phyloP scores from a whole-genome alignment of 208 protist genomes.

The Wallacemonas sp. region DNA sequence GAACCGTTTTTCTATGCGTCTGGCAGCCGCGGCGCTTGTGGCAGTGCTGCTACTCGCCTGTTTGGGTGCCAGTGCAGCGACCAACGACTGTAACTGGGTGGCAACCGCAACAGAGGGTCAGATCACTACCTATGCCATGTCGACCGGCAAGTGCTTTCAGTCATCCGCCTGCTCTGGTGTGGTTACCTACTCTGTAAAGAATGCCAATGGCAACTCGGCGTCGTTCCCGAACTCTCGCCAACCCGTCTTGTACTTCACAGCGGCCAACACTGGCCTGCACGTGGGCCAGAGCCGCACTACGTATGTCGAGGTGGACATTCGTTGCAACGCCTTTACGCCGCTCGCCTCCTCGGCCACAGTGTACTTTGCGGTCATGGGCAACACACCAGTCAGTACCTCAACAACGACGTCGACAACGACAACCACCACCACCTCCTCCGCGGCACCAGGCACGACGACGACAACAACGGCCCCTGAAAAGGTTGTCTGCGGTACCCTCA shows the following conservation, averaged over 20 bases:
- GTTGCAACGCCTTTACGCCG: slow-evolving; percentile 45
- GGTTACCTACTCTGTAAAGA: slow-evolving; percentile 24
- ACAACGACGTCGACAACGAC: slow-evolving; percentile 35
- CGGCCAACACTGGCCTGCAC: slow-evolving; percentile 28
- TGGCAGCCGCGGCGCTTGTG: slow-evolving; percentile 9
- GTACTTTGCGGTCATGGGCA: slow-evolving; percentile 36
- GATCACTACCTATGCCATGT: not conserved
- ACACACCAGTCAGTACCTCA: slow-evolving; percentile 16
- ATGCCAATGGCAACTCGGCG: slow-evolving; percentile 26
- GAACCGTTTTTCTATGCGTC: not conserved
- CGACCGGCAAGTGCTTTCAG: not conserved
- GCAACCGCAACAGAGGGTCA: slow-evolving; percentile 33
- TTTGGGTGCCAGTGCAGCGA: slow-evolving; percentile 1
- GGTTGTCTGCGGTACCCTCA: slow-evolving; percentile 1
- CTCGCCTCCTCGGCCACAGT: slow-evolving; percentile 34
- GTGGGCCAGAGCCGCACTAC: slow-evolving; percentile 18
- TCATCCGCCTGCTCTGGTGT: slow-evolving; percentile 15
- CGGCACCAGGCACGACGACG: slow-evolving; percentile 14
- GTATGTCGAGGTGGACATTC: slow-evolving; percentile 29
- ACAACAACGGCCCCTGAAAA: slow-evolving; percentile 5
- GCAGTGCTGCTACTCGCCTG: slow-evolving; percentile 8
- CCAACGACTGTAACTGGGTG: slow-evolving; percentile 27
- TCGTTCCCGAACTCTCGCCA: slow-evolving; percentile 23
- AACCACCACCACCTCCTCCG: slow-evolving; percentile 26
- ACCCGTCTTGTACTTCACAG: slow-evolving; percentile 27